Evolutionary conservation across 768 basidiomycete genomes (phyloP), one percentile per base, ranked within the genome.

Genomic region (Termitomyces sp.): DNA sequence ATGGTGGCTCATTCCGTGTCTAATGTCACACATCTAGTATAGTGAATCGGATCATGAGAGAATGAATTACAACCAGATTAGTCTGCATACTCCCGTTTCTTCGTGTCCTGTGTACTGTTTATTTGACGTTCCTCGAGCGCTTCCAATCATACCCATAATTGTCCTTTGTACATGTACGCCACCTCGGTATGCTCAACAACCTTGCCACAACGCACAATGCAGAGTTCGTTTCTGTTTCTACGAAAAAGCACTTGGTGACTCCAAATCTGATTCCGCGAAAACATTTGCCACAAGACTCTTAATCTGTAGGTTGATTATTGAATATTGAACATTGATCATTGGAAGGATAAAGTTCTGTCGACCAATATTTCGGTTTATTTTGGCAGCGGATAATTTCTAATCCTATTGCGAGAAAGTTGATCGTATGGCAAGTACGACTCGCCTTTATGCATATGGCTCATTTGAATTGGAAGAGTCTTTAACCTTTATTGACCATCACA

Each of bases 341-440:
- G 90, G 89, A 13, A 78, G 90, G 31, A 91, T 91, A 89, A 92
- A 93, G 69, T 91, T 91, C 74, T 92, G 90, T 70, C 73, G 90
- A 48, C 86, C 88, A 0, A 72, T 83, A 5, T 85, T 91, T n/a
- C n/a, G n/a, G 42, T 81, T 75, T 0, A 79, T 85, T 18, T 70
- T 66, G 33, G 77, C 27, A 27, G 27, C 27, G 27, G 27, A 27
- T 27, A 27, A 27, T 27, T 27, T 27, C 27, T 27, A 27, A 27
- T 27, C 27, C 27, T 27, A 2, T 27, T 4, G 27, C 27, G 27
- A 27, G 27, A 27, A 27, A 27, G 27, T 27, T 27, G 27, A 27
- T 27, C 27, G 27, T 27, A 27, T 27, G 4, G 27, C 27, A 27
- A 4, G 27, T 27, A 27, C 4, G 27, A 27, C 27, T 27, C 27